Evolutionary conservation across 1,284 basidiomycete genomes (phyloP).

Genomic region (Sphagnurus paluster): DNA sequence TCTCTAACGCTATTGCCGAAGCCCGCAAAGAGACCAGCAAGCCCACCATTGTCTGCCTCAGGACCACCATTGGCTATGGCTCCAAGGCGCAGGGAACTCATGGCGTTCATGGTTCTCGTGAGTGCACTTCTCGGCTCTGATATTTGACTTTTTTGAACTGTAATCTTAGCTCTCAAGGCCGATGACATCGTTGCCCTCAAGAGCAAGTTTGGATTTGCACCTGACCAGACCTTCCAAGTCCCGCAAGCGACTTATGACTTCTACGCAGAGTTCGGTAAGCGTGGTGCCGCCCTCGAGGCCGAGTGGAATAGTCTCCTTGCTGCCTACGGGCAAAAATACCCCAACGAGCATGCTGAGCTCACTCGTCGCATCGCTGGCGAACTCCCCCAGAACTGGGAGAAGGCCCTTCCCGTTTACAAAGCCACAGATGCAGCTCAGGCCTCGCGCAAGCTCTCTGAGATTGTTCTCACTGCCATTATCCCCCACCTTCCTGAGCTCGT

Average conservation of each 20-base stretch:
- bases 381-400: slow-evolving; percentile 88
- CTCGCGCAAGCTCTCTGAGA: slow-evolving; percentile 92
- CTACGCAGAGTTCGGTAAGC: slow-evolving; percentile 68
- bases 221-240: slow-evolving; percentile 79
- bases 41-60: slow-evolving; percentile 85
- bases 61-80: slow-evolving; percentile 93
- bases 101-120: slow-evolving; percentile 90
- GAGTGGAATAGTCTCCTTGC: slow-evolving; percentile 78
- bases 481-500: slow-evolving; percentile 81
- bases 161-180: slow-evolving; percentile 76
- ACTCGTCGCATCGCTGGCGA: slow-evolving; percentile 81
- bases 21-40: slow-evolving; percentile 78
- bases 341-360: slow-evolving; percentile 85
- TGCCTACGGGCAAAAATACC: slow-evolving; percentile 78
- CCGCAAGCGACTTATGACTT: slow-evolving; percentile 74
- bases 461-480: slow-evolving; percentile 78
- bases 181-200: slow-evolving; percentile 90
- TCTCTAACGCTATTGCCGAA: slow-evolving; percentile 79
- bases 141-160: slow-evolving; percentile 6
- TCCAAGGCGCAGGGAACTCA: slow-evolving; percentile 92
- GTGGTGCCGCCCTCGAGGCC: slow-evolving; percentile 74
- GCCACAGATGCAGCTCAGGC: slow-evolving; percentile 83
- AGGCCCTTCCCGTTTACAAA: slow-evolving; percentile 82
- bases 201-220: slow-evolving; percentile 82
- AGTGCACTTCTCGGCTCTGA: slow-evolving; percentile 5